Conservation (phyloP, 495 filamentous ascomycete species). For the Terfezia claveryi region DNA sequence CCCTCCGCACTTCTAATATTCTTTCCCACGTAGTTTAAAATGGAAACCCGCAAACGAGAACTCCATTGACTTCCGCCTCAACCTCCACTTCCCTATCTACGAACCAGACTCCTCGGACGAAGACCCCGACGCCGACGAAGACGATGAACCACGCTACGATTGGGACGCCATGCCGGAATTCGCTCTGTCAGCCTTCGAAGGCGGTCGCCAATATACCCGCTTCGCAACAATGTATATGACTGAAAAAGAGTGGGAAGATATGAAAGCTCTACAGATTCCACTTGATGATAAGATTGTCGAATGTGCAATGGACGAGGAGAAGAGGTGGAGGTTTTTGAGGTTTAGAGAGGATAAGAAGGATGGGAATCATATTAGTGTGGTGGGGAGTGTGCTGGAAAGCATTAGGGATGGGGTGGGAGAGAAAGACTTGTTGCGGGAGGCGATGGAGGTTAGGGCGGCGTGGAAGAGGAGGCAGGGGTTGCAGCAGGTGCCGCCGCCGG, state of each 20-base stretch:
- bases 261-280: conserved; percentile 46
- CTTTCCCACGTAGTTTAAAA: conserved; percentile 57
- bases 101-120: conserved; percentile 45
- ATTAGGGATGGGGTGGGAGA: conserved; percentile 52
- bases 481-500: neutral
- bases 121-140: conserved; percentile 4
- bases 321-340: conserved; percentile 62
- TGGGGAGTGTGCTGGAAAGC: conserved; percentile 59
- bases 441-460: conserved; percentile 7
- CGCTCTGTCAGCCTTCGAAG: conserved; percentile 34
- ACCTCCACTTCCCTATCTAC: conserved; percentile 48
- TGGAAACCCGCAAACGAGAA: conserved; percentile 93
- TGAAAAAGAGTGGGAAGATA: conserved; percentile 56
- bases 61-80: conserved; percentile 71
- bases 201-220: conserved; percentile 29
- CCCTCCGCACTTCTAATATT: neutral
- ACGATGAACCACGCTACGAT: conserved; percentile 20
- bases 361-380: conserved; percentile 67
- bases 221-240: conserved; percentile 48
- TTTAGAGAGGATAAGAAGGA: conserved; percentile 80
- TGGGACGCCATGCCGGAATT: conserved; percentile 37
- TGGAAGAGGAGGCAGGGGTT: conserved; percentile 10
- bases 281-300: conserved; percentile 73
- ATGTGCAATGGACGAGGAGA: conserved; percentile 51
- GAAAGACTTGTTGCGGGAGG: conserved; percentile 30